These are phyloP conservation scores for Aspergillus fructus DNA, from an alignment of 2,329 filamentous ascomycete species.

Conservation along the genomic window DNA sequence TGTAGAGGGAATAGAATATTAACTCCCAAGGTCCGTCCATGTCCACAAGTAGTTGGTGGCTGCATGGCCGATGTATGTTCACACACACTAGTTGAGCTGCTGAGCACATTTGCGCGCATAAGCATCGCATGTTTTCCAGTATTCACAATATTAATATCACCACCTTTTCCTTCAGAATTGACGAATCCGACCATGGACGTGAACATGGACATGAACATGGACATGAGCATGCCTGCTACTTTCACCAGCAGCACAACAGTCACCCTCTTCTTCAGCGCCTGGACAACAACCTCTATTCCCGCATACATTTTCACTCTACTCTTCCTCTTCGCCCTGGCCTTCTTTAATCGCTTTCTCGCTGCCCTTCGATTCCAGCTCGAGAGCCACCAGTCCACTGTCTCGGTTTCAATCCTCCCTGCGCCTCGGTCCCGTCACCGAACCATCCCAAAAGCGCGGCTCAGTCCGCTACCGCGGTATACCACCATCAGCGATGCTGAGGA, in stretches of 20 bases:
- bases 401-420: neutral
- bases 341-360: slow-evolving; percentile 11
- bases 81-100: neutral
- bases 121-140: neutral
- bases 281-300: slow-evolving; percentile 7
- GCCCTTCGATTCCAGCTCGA: slow-evolving; percentile 10
- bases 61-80: too few species aligned
- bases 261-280: slow-evolving; percentile 13
- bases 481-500: neutral
- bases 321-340: slow-evolving; percentile 1
- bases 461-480: slow-evolving; percentile 8
- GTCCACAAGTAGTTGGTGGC: too few species aligned
- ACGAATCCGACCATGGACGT: too few species aligned
- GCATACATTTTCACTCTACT: slow-evolving; percentile 13
- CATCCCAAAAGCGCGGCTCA: slow-evolving; percentile 4
- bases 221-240: slow-evolving; percentile 5
- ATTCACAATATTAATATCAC: too few species aligned
- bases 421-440: neutral
- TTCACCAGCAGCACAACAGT: slow-evolving; percentile 11
- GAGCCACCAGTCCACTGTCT: neutral
- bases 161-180: too few species aligned
- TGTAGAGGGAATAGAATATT: too few species aligned
- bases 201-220: too few species aligned
- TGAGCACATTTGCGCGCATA: neutral
- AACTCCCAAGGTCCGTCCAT: too few species aligned